Conservation (phyloP, 352 stramenopile genomes). For the Phytopythium kandeliae region DNA sequence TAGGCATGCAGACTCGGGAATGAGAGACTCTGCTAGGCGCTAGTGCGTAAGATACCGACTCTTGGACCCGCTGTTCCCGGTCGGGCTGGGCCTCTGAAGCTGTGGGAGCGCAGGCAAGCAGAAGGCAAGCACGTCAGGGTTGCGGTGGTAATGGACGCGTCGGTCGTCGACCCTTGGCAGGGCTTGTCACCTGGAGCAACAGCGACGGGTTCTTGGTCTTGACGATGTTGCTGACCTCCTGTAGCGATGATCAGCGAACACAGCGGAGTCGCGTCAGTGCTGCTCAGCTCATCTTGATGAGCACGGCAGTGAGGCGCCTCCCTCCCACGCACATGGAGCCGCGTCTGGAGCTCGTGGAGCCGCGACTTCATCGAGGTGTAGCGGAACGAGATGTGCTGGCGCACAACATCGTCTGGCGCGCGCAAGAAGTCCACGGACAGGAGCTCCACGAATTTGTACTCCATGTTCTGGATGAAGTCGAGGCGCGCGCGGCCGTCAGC, state of each 20-base stretch:
- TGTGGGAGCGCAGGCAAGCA: too few relatives aligned
- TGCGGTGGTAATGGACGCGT: neutral
- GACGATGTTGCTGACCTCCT: conserved; percentile 93
- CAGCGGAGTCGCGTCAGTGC: too few relatives aligned
- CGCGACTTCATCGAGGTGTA: conserved; percentile 94
- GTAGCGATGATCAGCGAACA: neutral
- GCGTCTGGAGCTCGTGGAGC: conserved; percentile 88
- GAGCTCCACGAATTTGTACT: conserved; percentile 96
- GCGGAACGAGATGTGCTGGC: conserved; percentile 91
- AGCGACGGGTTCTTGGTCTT: conserved; percentile 94
- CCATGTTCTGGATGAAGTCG: conserved; percentile 96
- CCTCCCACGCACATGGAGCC: conserved; percentile 70
- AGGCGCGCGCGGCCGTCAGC: conserved; percentile 86
- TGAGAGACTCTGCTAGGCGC: conserved; percentile 7
- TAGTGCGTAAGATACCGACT: conserved; percentile 64
- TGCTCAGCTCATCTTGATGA: too few relatives aligned
- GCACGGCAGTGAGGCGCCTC: too few relatives aligned
- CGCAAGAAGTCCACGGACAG: conserved; percentile 89
- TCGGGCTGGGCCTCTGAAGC: conserved; percentile 59
- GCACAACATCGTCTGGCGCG: conserved; percentile 86
- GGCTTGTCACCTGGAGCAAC: conserved; percentile 84
- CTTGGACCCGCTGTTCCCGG: conserved; percentile 23
- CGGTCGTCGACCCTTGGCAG: conserved; percentile 2
- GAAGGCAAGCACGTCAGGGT: too few relatives aligned
- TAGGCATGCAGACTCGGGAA: too few relatives aligned